phyloP scores from a whole-genome alignment of 352 stramenopile genomes.

The Phytophthora pistaciae region DNA sequence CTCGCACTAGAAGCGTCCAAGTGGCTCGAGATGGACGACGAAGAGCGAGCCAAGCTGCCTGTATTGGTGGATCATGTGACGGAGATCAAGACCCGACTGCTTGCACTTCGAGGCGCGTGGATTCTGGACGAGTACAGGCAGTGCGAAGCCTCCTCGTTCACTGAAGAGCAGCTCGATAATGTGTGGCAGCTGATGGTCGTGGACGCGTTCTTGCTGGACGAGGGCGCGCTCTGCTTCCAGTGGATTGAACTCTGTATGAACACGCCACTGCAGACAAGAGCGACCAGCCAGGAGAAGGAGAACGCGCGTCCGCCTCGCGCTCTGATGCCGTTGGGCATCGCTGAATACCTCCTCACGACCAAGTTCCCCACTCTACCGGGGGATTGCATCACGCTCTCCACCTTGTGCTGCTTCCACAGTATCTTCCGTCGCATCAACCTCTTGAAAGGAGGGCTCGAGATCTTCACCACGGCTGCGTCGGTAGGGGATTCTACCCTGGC shows the following conservation, averaged over 20 bases:
- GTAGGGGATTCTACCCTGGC: neutral
- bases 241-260: slow-evolving; percentile 80
- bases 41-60: slow-evolving; percentile 21
- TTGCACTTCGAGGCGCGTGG: slow-evolving; percentile 68
- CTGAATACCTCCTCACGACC: slow-evolving; percentile 42
- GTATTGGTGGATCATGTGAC: slow-evolving; percentile 33
- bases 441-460: slow-evolving; percentile 44
- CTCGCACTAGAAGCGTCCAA: slow-evolving; percentile 1
- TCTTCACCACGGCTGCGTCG: slow-evolving; percentile 15
- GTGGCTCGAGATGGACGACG: slow-evolving; percentile 17
- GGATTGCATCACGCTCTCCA: slow-evolving; percentile 49
- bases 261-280: slow-evolving; percentile 20
- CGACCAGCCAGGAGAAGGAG: neutral
- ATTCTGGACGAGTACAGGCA: slow-evolving; percentile 40
- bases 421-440: slow-evolving; percentile 77
- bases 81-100: slow-evolving; percentile 54
- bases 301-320: neutral
- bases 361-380: slow-evolving; percentile 55
- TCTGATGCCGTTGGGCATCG: slow-evolving; percentile 38
- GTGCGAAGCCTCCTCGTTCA: slow-evolving; percentile 5
- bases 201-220: slow-evolving; percentile 43
- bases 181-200: slow-evolving; percentile 63
- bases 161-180: slow-evolving; percentile 32
- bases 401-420: slow-evolving; percentile 73
- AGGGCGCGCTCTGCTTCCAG: slow-evolving; percentile 73